Base-by-base conservation (phyloP, 495 filamentous ascomycete species). In the Glutinoglossum americanum region DNA sequence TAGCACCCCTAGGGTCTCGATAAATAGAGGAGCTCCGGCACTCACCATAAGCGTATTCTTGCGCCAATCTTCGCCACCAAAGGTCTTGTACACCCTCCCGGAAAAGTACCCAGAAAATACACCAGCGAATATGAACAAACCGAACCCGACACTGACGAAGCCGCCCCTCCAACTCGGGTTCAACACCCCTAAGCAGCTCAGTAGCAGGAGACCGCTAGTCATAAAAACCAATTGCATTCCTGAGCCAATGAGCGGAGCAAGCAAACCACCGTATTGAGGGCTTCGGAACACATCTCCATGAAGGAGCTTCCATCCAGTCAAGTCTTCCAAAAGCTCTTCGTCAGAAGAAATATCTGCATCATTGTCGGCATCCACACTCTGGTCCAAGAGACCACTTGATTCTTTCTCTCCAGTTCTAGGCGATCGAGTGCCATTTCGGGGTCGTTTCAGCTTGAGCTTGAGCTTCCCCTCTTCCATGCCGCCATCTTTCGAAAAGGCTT, bases 81-180 rank as follows among this genome's bases (percentile, higher is more conserved):
- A 92, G 0, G 87, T 93, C 70, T 84, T 82, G 71, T 89, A 94
- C 0, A 94, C 76, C 27, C 87, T 74, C 1, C 81, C 81, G 2
- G 85, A 89, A 68, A 90, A 94, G 68, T 94, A 95, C n/a, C 89
- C 89, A 0, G 88, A 94, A 68, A 94, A 89, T 11, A 87, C 63
- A 25, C 89, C 89, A 1, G 89, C 89, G 63, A 93, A 84, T 39
- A 94, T 76, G 66, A 94, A 95, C 25, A 96, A 73, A 17, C 86
- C 87, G 56, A 92, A 73, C 11, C 83, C 89, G 21, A 94, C 85
- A 62, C 83, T 89, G 62, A 96, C 80, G 63, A 94, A 96, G 0
- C 89, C 89, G 58, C 89, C 89, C 2, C 89, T 82, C 73, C 87
- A 95, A 65, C 84, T 89, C 3, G 89, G 89, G 63, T 94, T 96